phyloP scores from a whole-genome alignment of 805 yeast genomes.

The Candida patagonica region DNA sequence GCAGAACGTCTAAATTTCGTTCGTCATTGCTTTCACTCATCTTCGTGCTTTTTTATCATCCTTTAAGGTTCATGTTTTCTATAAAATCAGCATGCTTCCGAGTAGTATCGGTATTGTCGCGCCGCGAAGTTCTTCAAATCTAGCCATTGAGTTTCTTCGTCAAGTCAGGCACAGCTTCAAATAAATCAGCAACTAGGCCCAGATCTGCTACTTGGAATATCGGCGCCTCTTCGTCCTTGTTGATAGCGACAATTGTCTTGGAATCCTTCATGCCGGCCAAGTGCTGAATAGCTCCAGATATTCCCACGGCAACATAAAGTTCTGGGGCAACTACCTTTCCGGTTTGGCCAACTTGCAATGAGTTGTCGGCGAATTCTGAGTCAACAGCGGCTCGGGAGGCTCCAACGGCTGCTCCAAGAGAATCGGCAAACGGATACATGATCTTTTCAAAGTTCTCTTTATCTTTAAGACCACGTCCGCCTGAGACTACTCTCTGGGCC shows the following conservation, averaged over 20 bases:
- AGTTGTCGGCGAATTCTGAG: constrained; percentile 89
- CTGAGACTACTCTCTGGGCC: constrained; percentile 74
- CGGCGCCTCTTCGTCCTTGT: constrained; percentile 91
- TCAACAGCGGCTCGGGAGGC: constrained; percentile 99
- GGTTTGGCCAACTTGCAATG: constrained; percentile 95
- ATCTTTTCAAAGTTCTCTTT: constrained; percentile 76
- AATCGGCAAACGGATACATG: constrained; percentile 74
- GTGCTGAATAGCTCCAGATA: constrained; percentile 97
- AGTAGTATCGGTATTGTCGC: too few species aligned
- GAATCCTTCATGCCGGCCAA: constrained; percentile 98
- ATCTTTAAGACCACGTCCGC: constrained; percentile 89
- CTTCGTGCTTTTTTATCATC: too few species aligned
- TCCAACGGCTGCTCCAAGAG: constrained; percentile 86
- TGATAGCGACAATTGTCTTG: constrained; percentile 86
- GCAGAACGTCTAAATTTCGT: too few species aligned
- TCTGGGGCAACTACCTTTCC: constrained; percentile 98
- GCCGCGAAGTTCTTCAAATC: too few species aligned
- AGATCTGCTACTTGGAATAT: constrained; percentile 85
- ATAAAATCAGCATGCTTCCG: too few species aligned
- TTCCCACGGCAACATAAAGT: constrained; percentile 84
- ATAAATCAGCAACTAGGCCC: constrained; percentile 83
- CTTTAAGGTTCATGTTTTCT: too few species aligned
- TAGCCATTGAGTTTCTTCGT: constrained; percentile 73
- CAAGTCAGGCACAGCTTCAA: constrained; percentile 82
- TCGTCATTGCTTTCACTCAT: too few species aligned